Evolutionary conservation across 2,329 filamentous ascomycete genomes (phyloP), one percentile per base, ranked within the genome.

Genomic region (Nectriaceae sp.): DNA sequence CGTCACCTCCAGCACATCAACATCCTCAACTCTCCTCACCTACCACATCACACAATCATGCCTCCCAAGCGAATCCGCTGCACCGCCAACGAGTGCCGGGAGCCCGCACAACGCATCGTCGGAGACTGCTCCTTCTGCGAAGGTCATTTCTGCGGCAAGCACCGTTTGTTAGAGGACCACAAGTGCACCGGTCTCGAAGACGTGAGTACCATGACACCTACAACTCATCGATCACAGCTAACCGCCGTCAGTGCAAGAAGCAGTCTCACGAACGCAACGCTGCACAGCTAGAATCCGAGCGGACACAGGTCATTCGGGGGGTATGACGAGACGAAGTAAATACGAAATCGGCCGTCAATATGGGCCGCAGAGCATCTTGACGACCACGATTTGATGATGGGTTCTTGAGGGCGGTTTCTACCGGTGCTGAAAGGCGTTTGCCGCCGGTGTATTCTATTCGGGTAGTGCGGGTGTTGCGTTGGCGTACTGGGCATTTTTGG

Each of bases 101-200:
- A 90, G 62, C 82, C 83, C 22, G 92, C 91, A 15, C 92, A 97
- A 72, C 87, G 90, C 57, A 97, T 99, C 65, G 89, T 97, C 50
- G 94, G 94, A 46, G 93, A 97, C 76, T 99, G 94, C 74, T 87
- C 85, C 53, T 97, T 97, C 78, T 99, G 94, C 77, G 79, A 87
- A 47, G 91, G 92, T 39, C 89, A 95, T 69, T 97, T 90, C 78
- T 99, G 94, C 74, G 90, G 90, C 62, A 96, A 91, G 76, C 94
- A 99, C 74, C 83, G 94, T 47, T 82, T 97, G 74, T 74, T 97
- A 56, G 94, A 99, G 73, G 89, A 93, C 62, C 94, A 99, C 75
- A 90, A 90, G 75, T 99, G 94, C 76, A 84, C 83, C 56, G 91
- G 91, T 35, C 78, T 99, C 48, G 94, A 97, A 77, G 89, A 96